Percentiles rank a stretch among this genome's conserved stretches.
phyloP scores from a whole-genome alignment of 371 early-diverging fungal genomes.

The Mortierella sp. region DNA sequence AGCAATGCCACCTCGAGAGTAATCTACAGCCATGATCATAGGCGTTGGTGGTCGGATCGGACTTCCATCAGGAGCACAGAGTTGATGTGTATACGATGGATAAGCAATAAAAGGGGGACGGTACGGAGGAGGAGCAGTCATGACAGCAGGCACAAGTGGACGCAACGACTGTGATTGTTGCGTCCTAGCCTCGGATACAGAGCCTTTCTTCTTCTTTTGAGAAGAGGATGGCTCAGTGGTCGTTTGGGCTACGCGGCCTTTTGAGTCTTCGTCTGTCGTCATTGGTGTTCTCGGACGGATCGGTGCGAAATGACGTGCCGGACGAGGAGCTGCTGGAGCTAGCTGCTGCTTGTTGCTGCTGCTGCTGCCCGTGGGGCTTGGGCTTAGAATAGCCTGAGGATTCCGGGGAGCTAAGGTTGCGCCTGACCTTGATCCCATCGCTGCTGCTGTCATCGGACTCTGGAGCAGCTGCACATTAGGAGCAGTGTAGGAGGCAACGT shows the following conservation, averaged over 20 bases:
- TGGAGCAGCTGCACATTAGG: conserved; percentile 35
- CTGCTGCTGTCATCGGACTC: conserved; percentile 11
- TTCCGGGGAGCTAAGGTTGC: conserved; percentile 22
- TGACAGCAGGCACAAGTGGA: conserved; percentile 33
- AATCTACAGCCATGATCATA: conserved; percentile 53
- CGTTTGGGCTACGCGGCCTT: conserved; percentile 36
- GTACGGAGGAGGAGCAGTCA: conserved; percentile 46
- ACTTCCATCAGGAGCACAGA: conserved; percentile 13
- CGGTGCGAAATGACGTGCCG: conserved; percentile 45
- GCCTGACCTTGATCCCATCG: conserved; percentile 6
- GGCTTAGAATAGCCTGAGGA: conserved; percentile 18
- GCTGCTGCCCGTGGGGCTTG: not conserved
- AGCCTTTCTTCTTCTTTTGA: conserved; percentile 34
- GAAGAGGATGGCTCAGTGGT: conserved; percentile 28
- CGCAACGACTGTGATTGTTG: conserved; percentile 15
- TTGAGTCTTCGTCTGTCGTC: conserved; percentile 33
- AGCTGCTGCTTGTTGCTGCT: conserved; percentile 12
- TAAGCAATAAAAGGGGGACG: conserved; percentile 49
- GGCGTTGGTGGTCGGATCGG: conserved; percentile 22
- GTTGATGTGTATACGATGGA: conserved; percentile 25
- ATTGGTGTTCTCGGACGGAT: conserved; percentile 54
- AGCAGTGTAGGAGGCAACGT: conserved; percentile 55
- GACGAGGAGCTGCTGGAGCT: conserved; percentile 16
- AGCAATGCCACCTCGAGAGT: conserved; percentile 28
- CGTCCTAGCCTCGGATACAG: conserved; percentile 13